Conservation (phyloP, 257 asterid species). For the Anisodus tanguticus region DNA sequence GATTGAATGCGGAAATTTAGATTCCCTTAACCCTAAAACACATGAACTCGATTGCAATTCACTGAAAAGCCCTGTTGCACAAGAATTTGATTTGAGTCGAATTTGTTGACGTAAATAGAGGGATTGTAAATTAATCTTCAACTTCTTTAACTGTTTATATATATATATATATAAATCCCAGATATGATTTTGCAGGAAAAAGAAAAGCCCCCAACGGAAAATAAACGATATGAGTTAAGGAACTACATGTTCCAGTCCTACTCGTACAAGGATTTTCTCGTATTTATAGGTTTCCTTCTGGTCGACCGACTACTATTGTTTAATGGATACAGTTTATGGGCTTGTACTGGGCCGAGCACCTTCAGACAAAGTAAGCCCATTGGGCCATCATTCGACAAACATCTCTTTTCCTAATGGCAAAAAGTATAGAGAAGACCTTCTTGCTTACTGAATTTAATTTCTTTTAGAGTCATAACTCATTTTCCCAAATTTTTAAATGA, state of each 20-base stretch:
- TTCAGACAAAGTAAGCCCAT: neutral
- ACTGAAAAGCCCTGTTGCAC: neutral
- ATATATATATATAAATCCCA: neutral
- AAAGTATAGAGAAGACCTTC: neutral
- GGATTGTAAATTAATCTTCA: neutral
- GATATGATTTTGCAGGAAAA: neutral
- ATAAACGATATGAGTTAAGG: neutral
- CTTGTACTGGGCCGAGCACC: neutral
- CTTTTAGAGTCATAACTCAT: neutral
- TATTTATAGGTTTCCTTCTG: slow-evolving; percentile 20
- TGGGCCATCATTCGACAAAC: neutral
- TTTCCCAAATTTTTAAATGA: too few species aligned
- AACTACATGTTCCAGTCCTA: neutral
- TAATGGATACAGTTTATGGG: neutral
- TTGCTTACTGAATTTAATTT: neutral
- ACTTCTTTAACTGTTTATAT: neutral
- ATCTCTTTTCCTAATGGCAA: too few species aligned
- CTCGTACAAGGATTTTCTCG: neutral
- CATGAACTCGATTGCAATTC: neutral
- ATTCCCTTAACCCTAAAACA: neutral
- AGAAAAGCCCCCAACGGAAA: neutral
- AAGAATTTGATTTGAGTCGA: neutral
- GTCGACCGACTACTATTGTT: neutral
- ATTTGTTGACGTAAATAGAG: neutral
- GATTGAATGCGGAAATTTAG: neutral